These are phyloP conservation scores for Talaromyces rugulosus DNA, from an alignment of 2,329 filamentous ascomycete species.

Conservation along the genomic window DNA sequence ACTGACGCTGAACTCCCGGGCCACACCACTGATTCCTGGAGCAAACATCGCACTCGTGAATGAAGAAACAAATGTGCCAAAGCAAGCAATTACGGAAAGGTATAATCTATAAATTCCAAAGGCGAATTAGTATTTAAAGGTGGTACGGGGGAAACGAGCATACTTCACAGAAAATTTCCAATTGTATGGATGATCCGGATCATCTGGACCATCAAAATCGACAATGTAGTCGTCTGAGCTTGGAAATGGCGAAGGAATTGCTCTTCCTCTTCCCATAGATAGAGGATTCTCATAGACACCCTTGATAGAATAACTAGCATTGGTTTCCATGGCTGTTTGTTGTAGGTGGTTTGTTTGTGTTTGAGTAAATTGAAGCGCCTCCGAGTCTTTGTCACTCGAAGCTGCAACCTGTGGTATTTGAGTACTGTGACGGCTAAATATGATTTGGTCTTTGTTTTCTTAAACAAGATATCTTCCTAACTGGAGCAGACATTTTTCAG, in stretches of 20 bases:
- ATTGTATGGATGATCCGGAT: conserved; percentile 51
- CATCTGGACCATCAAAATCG: conserved; percentile 49
- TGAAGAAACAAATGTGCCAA: conserved; percentile 48
- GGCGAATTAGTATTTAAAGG: background rate
- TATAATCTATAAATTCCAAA: conserved; percentile 15
- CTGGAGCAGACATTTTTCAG: background rate
- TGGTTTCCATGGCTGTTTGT: background rate
- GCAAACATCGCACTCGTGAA: conserved; percentile 64
- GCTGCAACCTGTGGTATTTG: background rate
- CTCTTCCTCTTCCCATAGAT: conserved; percentile 26
- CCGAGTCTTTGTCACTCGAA: background rate
- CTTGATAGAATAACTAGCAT: background rate
- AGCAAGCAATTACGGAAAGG: conserved; percentile 29
- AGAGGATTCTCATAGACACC: background rate
- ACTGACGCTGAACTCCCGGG: conserved; percentile 45
- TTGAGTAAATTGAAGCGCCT: background rate
- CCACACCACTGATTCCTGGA: conserved; percentile 55
- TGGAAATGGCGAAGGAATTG: conserved; percentile 46
- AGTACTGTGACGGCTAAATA: background rate
- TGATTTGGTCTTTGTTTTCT: background rate
- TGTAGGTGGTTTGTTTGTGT: background rate
- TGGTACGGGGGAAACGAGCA: background rate
- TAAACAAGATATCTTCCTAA: background rate
- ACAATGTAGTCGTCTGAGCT: conserved; percentile 51
- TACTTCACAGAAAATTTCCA: conserved; percentile 47